phyloP scores from a whole-genome alignment of 2,329 filamentous ascomycete species.

The Dactylellina drechsleri region DNA sequence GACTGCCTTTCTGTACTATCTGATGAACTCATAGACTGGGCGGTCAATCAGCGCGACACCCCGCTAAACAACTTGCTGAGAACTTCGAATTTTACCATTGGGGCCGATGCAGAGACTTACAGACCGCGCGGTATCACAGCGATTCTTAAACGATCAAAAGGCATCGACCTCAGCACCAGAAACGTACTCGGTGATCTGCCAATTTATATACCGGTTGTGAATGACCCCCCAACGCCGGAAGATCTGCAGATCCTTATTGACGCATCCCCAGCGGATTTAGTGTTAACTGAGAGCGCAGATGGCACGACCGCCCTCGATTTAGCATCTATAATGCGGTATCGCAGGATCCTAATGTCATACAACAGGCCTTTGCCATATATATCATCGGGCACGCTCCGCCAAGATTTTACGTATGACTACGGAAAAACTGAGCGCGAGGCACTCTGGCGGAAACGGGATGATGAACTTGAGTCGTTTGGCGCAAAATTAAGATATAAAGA shows the following conservation, averaged over 20 bases:
- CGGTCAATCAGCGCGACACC: slow-evolving; percentile 16
- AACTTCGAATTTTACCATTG: not conserved
- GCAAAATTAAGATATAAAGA: not conserved
- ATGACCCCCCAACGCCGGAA: slow-evolving; percentile 60
- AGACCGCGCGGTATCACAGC: slow-evolving; percentile 61
- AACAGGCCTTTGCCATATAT: no score
- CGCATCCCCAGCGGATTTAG: slow-evolving; percentile 58
- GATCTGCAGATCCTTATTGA: slow-evolving; percentile 36
- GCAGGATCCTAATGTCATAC: not conserved
- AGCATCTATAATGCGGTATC: not conserved
- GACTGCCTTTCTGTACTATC: slow-evolving; percentile 11
- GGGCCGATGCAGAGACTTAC: not conserved
- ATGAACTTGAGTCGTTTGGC: not conserved
- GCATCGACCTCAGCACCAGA: slow-evolving; percentile 63
- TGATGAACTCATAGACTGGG: slow-evolving; percentile 16
- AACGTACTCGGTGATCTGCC: slow-evolving; percentile 5
- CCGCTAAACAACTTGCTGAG: slow-evolving; percentile 54
- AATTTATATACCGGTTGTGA: slow-evolving; percentile 62
- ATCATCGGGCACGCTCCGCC: no score
- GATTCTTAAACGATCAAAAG: slow-evolving; percentile 68
- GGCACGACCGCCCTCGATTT: not conserved
- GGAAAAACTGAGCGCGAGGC: no score
- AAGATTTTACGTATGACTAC: no score
- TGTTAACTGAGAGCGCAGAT: slow-evolving; percentile 52
- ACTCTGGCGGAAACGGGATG: no score